phyloP scores from a whole-genome alignment of 2,329 filamentous ascomycete species.

The Sclerotinia spermophila region DNA sequence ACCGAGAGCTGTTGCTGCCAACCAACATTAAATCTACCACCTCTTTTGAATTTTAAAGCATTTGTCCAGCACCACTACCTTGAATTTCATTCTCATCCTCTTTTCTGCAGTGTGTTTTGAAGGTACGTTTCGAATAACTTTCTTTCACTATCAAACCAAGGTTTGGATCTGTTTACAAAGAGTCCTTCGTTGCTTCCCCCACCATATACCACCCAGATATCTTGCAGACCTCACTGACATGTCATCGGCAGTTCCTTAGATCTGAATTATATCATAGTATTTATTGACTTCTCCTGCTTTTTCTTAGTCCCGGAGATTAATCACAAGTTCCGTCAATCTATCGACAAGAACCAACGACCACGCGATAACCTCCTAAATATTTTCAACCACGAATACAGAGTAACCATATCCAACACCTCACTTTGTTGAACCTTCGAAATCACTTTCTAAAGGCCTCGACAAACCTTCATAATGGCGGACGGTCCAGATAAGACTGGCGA shows the following conservation, averaged over 20 bases:
- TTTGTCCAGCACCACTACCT: conserved; percentile 2
- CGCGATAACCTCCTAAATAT: conserved; percentile 31
- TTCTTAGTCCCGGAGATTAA: conserved; percentile 7
- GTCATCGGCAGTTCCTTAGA: not conserved
- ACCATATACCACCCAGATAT: not conserved
- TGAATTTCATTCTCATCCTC: conserved; percentile 1
- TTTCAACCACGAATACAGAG: conserved; percentile 27
- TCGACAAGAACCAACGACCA: conserved; percentile 27
- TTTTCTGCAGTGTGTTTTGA: not conserved
- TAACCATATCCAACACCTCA: conserved; percentile 36
- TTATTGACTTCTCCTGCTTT: not conserved
- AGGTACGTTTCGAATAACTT: conserved; percentile 1
- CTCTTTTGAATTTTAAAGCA: not conserved
- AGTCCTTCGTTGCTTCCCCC: conserved; percentile 8
- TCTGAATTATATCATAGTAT: conserved; percentile 10
- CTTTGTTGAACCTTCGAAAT: conserved; percentile 33
- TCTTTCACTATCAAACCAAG: not conserved
- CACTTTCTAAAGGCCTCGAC: conserved; percentile 31
- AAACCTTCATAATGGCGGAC: conserved; percentile 72
- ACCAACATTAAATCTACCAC: conserved; percentile 14
- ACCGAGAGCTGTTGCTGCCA: conserved; percentile 9
- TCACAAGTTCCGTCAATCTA: conserved; percentile 19
- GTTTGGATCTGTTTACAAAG: conserved; percentile 6
- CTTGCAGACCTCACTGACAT: not conserved
- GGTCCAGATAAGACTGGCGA: conserved; percentile 89